These are phyloP conservation scores for Conringia planisiliqua DNA, from an alignment of 345 rosid genomes.

Conservation along the genomic window DNA sequence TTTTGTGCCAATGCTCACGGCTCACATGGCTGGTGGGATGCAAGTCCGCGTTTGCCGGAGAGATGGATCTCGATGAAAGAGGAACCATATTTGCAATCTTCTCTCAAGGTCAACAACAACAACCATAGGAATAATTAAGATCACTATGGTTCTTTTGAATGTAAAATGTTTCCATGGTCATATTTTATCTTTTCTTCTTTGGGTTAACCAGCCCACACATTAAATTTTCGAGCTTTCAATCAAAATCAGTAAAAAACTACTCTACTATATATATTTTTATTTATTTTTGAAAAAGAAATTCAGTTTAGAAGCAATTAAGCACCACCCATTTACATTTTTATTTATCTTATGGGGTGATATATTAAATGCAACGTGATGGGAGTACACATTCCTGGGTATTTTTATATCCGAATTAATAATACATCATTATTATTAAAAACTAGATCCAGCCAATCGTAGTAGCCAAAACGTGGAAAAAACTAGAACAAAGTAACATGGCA, in stretches of 20 bases:
- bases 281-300: neutral
- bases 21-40: slow-evolving; percentile 64
- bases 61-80: slow-evolving; percentile 10
- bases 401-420: neutral
- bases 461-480: neutral
- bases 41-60: slow-evolving; percentile 45
- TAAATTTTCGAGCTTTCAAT: neutral
- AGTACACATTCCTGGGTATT: neutral
- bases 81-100: neutral
- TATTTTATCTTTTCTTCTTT: neutral
- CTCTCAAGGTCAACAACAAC: neutral
- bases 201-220: neutral
- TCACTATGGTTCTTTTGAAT: neutral
- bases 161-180: neutral
- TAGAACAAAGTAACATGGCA: neutral
- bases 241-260: neutral
- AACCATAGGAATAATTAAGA: neutral
- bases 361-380: neutral
- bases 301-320: neutral
- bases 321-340: neutral
- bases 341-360: neutral
- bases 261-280: neutral
- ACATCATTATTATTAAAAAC: neutral
- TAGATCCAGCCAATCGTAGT: neutral
- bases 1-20: slow-evolving; percentile 51